Evolutionary conservation across 1,284 basidiomycete genomes (phyloP).

Genomic region (Cryptococcus amylolentus): DNA sequence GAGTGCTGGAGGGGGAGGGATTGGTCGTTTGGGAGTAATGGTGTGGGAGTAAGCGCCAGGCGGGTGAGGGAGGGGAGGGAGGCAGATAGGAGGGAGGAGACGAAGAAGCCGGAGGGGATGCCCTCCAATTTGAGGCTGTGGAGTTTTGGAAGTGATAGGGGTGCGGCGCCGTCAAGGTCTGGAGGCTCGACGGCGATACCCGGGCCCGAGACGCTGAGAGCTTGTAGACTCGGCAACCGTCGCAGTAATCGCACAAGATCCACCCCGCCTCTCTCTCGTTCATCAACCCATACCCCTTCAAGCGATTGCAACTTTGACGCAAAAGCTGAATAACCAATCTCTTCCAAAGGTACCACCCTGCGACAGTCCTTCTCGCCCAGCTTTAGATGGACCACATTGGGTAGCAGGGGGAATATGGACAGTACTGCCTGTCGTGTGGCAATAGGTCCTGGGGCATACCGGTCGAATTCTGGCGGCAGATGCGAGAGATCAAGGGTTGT

Average conservation of each 20-base stretch:
- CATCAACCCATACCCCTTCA: slow-evolving; percentile 59
- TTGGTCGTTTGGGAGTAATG: slow-evolving; percentile 36
- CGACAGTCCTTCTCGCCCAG: slow-evolving; percentile 56
- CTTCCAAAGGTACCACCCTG: slow-evolving; percentile 47
- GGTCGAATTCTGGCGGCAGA: slow-evolving; percentile 53
- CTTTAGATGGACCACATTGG: slow-evolving; percentile 48
- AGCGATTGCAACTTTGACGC: slow-evolving; percentile 55
- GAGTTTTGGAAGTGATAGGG: slow-evolving; percentile 54
- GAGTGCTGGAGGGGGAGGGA: slow-evolving; percentile 60
- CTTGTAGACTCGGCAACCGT: slow-evolving; percentile 56
- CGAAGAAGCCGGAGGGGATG: slow-evolving; percentile 62
- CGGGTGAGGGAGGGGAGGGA: slow-evolving; percentile 64
- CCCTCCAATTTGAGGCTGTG: slow-evolving; percentile 64
- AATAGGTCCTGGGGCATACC: slow-evolving; percentile 51
- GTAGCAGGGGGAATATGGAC: slow-evolving; percentile 11
- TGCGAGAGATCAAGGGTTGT: slow-evolving; percentile 65
- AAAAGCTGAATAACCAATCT: slow-evolving; percentile 53
- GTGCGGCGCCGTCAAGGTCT: slow-evolving; percentile 10
- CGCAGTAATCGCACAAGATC: slow-evolving; percentile 56
- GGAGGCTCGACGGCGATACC: slow-evolving; percentile 12
- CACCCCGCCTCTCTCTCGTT: slow-evolving; percentile 31
- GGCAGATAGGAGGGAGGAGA: slow-evolving; percentile 60
- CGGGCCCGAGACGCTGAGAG: slow-evolving; percentile 13
- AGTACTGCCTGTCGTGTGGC: slow-evolving; percentile 41
- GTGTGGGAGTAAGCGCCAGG: slow-evolving; percentile 68